Evolutionary conservation across 73 alveolate genomes (phyloP), one percentile per base, ranked within the genome.

Genomic region (Blepharisma japonicum): DNA sequence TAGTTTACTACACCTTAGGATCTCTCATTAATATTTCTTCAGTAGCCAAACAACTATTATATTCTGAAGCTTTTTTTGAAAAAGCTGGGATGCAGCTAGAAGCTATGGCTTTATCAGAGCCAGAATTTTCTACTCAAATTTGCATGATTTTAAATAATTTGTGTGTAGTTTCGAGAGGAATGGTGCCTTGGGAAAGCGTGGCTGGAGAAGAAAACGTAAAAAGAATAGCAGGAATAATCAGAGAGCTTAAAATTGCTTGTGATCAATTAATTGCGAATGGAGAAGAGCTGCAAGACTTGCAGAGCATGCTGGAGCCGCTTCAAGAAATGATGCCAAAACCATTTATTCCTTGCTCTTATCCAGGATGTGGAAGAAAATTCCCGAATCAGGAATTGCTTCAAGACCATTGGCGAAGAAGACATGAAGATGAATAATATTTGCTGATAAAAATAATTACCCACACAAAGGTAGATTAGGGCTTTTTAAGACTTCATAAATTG

Each of bases 331-430:
- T 61, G 74, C 74, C 74, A 9, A 61, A 61, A 5, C 74, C 74
- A 2, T 25, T 61, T 20, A n/a, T 61, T 20, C 74, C 74, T 20
- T 61, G 74, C 5, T 9, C 74, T 20, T n/a, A 14, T 5, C 47
- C 14, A 18, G 74, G 74, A 61, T 61, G 74, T 61, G 74, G 74
- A 11, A 61, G 74, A 39, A 61, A 61, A 61, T 61, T 61, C 74
- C 47, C 74, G 47, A 61, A n/a, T 61, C 42, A 32, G 42, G 42
- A 32, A 32, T 32, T 32, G 42, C 42, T 32, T 3, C 42, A 32
- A 32, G 42, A 32, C 42, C 42, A 32, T 32, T 32, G 42, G 42
- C 42, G 42, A 32, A 32, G 42, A 32, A 32, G 42, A 32, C 42
- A 32, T 32, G 42, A 32, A 32, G 42, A 32, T 32, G 42, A 32